phyloP scores from a whole-genome alignment of 1,284 basidiomycete genomes.

The Earliella scabrosa region DNA sequence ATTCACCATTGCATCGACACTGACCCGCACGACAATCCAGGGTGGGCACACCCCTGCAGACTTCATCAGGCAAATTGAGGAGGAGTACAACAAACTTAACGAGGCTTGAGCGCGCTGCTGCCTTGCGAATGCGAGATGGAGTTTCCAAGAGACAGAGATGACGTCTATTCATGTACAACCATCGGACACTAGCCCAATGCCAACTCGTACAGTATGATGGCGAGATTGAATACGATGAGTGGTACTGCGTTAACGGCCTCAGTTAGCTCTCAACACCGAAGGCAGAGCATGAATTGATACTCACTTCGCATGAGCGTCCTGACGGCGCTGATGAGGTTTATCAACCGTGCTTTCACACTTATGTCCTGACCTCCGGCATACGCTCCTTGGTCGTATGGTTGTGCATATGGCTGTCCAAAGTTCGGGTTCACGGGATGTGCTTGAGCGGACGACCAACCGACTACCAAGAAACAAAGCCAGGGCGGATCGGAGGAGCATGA shows the following conservation, averaged over 20 bases:
- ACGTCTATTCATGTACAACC: slow-evolving; percentile 15
- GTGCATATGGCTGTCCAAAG: slow-evolving; percentile 71
- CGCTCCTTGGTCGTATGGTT: slow-evolving; percentile 68
- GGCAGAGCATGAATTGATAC: slow-evolving; percentile 26
- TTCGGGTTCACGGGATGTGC: slow-evolving; percentile 56
- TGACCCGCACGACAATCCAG: slow-evolving; percentile 41
- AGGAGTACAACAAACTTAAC: slow-evolving; percentile 73
- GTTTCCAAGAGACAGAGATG: neutral
- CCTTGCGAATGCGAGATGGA: neutral
- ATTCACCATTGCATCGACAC: neutral
- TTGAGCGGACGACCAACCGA: slow-evolving; percentile 89
- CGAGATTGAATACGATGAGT: slow-evolving; percentile 80
- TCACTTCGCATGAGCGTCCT: slow-evolving; percentile 94
- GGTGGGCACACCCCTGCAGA: slow-evolving; percentile 75
- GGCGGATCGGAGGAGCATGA: slow-evolving; percentile 11
- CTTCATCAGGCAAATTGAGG: slow-evolving; percentile 80
- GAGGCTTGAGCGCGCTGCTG: slow-evolving; percentile 19
- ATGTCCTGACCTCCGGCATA: slow-evolving; percentile 63
- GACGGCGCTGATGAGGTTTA: slow-evolving; percentile 93
- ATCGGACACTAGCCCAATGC: slow-evolving; percentile 50
- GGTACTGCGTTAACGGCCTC: slow-evolving; percentile 62
- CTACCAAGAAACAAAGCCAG: slow-evolving; percentile 44
- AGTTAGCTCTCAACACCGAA: neutral
- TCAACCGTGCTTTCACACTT: slow-evolving; percentile 83
- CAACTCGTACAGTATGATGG: slow-evolving; percentile 84